These are phyloP conservation scores for Davidsoniella virescens DNA, from an alignment of 2,329 filamentous ascomycete genomes.

Conservation along the genomic window DNA sequence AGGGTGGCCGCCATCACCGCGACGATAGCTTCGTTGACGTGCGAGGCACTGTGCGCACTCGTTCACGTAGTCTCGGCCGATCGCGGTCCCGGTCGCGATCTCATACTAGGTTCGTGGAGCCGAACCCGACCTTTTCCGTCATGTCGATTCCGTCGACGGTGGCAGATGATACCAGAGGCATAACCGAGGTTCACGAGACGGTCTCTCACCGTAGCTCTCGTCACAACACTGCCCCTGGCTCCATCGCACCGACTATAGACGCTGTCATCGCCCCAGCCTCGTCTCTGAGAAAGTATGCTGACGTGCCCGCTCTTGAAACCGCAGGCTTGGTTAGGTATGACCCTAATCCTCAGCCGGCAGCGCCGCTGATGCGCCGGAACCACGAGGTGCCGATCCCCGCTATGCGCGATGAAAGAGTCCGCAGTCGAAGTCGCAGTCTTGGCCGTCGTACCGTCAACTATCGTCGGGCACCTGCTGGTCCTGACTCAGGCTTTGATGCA, in stretches of 20 bases:
- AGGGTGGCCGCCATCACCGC: conserved; percentile 22
- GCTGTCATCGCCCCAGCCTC: not conserved
- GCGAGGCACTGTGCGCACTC: conserved; percentile 16
- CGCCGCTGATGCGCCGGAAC: not conserved
- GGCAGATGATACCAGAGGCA: not conserved
- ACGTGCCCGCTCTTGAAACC: not conserved
- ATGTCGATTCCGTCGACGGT: conserved; percentile 5
- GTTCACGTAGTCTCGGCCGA: not conserved
- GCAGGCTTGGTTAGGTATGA: conserved; percentile 2
- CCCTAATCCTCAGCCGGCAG: not conserved
- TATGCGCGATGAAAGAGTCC: not conserved
- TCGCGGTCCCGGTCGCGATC: conserved; percentile 14
- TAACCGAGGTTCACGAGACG: not conserved
- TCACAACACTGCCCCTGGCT: not conserved
- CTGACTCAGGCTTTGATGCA: conserved; percentile 5
- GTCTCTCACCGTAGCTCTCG: not conserved
- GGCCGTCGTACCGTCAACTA: conserved; percentile 5
- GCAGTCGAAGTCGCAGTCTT: not conserved
- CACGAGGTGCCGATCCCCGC: not conserved
- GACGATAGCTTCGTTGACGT: conserved; percentile 10
- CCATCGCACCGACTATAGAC: not conserved
- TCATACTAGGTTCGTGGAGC: conserved; percentile 14
- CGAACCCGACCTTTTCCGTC: conserved; percentile 9
- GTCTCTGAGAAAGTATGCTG: not conserved
- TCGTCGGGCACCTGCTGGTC: conserved; percentile 14